Conservation (phyloP, 176 grass and related monocot genomes). For the Carex kokanica region DNA sequence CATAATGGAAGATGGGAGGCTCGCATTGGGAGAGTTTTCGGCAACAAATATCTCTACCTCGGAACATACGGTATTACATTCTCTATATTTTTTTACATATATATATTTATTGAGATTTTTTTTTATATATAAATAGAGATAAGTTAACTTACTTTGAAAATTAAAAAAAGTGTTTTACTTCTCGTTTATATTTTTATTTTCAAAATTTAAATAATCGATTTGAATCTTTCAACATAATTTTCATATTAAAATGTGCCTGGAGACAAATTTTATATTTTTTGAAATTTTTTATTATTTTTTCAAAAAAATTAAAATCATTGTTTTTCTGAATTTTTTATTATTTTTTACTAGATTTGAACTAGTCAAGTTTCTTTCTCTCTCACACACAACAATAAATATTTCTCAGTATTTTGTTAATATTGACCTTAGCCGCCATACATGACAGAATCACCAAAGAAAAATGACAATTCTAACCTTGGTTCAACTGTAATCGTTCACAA, state of each 20-base stretch:
- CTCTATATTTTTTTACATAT: not conserved
- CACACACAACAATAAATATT: too few relatives aligned
- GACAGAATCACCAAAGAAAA: not conserved
- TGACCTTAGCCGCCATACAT: not conserved
- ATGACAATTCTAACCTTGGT: constrained; percentile 24
- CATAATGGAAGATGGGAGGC: constrained; percentile 50
- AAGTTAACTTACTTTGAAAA: too few relatives aligned
- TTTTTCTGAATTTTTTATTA: too few relatives aligned
- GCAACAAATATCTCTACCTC: constrained; percentile 44
- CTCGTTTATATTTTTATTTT: too few relatives aligned
- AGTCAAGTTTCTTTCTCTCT: not conserved
- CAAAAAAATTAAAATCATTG: too few relatives aligned
- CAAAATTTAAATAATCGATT: too few relatives aligned
- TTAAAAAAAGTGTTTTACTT: too few relatives aligned
- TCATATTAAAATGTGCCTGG: too few relatives aligned
- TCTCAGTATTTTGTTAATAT: not conserved
- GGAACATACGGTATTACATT: constrained; percentile 36
- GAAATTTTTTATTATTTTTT: too few relatives aligned
- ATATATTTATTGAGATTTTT: not conserved
- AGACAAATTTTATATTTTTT: too few relatives aligned
- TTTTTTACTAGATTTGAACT: not conserved
- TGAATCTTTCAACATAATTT: too few relatives aligned
- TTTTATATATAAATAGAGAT: not conserved
- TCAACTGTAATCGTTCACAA: constrained; percentile 14
- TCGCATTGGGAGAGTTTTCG: constrained; percentile 41